Base-by-base conservation (phyloP, 768 basidiomycete genomes). In the Chalciporus piperatus region DNA sequence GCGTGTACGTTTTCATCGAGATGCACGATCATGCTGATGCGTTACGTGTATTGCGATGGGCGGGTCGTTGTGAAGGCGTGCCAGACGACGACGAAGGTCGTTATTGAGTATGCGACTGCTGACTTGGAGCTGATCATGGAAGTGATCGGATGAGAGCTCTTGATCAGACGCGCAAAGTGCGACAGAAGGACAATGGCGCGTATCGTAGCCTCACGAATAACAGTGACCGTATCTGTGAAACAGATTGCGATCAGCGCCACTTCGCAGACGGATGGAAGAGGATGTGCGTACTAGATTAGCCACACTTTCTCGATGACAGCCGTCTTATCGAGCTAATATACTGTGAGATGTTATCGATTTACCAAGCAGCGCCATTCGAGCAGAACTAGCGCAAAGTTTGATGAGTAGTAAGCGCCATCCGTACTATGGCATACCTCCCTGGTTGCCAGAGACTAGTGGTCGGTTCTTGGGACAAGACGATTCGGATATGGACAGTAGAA, bases 351-450 rank as follows among this genome's bases (percentile, higher is more conserved):
- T 85, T 84, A 47, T 98, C 94, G 14, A n/a, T n/a, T n/a, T n/a
- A n/a, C n/a, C n/a, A n/a, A 98, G 77, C 42, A 99, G 71, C 6
- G 93, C 95, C 88, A 99, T 96, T 41, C 97, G 81, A 69, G 98
- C 97, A 0, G 94, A 89, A 58, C 87, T 95, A 2, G 87, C 80
- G 60, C 79, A 98, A 33, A 98, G 76, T 66, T 87, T 91, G 39
- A 92, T 78, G 3, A 99, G 75, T 0, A 95, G 92, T n/a, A n/a
- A n/a, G n/a, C n/a, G n/a, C n/a, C n/a, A n/a, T n/a, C n/a, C n/a
- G n/a, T n/a, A n/a, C n/a, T n/a, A n/a, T n/a, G n/a, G n/a, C n/a
- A n/a, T n/a, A n/a, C n/a, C n/a, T n/a, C 7, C 78, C 79, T 94
- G 95, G 44, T 94, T 85, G 19, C 83, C 79, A 1, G 83, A 72